A percentile compares a stretch with the other conserved stretches of the same genome.
Evolutionary conservation across 805 yeast species (phyloP).

Genomic region (Saturnispora silvae): DNA sequence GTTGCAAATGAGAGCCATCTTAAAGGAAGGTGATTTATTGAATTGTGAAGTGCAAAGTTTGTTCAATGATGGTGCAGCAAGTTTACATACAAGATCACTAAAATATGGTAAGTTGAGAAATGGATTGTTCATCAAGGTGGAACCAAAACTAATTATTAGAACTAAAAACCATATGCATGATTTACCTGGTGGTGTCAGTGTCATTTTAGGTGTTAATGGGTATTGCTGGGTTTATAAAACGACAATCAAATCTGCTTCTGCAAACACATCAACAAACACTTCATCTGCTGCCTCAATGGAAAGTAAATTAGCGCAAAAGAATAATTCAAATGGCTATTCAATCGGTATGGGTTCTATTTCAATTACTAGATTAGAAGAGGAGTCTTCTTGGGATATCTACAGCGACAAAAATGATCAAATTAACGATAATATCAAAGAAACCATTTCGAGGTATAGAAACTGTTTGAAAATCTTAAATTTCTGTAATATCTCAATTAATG

Average conservation of each 20-base stretch:
- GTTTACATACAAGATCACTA: constrained; percentile 88
- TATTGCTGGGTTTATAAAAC: constrained; percentile 85
- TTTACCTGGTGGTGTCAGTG: constrained; percentile 89
- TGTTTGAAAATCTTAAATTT: constrained; percentile 74
- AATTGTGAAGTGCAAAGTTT: constrained; percentile 94
- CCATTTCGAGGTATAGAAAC: constrained; percentile 77
- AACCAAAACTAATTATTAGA: constrained; percentile 71
- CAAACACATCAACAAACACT: constrained; percentile 2
- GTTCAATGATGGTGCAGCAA: constrained; percentile 83
- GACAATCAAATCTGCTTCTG: constrained; percentile 15
- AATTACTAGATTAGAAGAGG: constrained; percentile 80
- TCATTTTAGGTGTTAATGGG: constrained; percentile 91
- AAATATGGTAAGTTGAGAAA: constrained; percentile 92
- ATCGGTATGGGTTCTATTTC: constrained; percentile 54
- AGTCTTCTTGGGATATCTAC: constrained; percentile 87
- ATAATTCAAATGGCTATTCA: constrained; percentile 27
- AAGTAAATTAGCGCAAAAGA: constrained; percentile 29
- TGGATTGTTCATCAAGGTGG: constrained; percentile 74
- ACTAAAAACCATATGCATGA: constrained; percentile 80
- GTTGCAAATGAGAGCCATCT: constrained; percentile 84
- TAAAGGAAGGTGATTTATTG: constrained; percentile 91
- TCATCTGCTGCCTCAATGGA: constrained; percentile 22
- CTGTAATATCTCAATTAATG: constrained; percentile 81
- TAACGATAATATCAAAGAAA: constrained; percentile 47
- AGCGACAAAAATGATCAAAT: constrained; percentile 80